Base-by-base conservation (phyloP, 1,284 basidiomycete species). In the Xerocomus nothofagi region DNA sequence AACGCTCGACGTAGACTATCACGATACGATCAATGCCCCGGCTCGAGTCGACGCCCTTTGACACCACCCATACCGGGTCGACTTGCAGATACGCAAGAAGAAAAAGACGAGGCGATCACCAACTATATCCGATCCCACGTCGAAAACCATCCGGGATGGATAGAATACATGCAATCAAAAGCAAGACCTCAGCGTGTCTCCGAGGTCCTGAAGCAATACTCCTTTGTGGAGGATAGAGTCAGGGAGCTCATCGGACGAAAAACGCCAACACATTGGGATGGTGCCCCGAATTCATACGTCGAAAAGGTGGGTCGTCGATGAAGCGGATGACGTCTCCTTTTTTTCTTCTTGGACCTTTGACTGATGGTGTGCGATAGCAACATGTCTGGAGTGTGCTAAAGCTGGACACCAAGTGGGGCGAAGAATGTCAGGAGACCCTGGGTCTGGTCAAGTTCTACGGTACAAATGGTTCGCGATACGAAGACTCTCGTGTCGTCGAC, bases 351-450 rank as follows among this genome's bases (percentile, higher is more conserved):
- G 14, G 9, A 34, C 2, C 9, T 27, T 27, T 47, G 44, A 24
- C 39, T 53, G 46, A 50, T 57, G 34, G 24, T 17, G 21, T 11
- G 17, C 18, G 14, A 14, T 31, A 86, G 83, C 62, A 58, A 27
- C 82, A 88, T 49, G 74, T 88, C 21, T 67, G 78, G 58, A 66
- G 65, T 31, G 81, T 80, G 10, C 69, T 88, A 44, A 69, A 72
- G 17, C 61, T 83, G 20, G 71, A 76, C 49, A 37, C 57, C 21
- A 59, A 66, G 30, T 81, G 76, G 71, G 72, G 72, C 3, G 62
- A 71, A 14, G 73, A 75, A 21, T 80, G 79, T 60, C 66, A 70
- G 15, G 81, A 82, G 56, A 80, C 76, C 7, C 62, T 82, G 40
- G 49, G 53, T 8, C 73, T 87, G 29, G 65, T 82, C 38, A 59